Evolutionary conservation across 164 flowering plant species (phyloP), one percentile per base, ranked within the genome.

Genomic region (Vitis amurensis): DNA sequence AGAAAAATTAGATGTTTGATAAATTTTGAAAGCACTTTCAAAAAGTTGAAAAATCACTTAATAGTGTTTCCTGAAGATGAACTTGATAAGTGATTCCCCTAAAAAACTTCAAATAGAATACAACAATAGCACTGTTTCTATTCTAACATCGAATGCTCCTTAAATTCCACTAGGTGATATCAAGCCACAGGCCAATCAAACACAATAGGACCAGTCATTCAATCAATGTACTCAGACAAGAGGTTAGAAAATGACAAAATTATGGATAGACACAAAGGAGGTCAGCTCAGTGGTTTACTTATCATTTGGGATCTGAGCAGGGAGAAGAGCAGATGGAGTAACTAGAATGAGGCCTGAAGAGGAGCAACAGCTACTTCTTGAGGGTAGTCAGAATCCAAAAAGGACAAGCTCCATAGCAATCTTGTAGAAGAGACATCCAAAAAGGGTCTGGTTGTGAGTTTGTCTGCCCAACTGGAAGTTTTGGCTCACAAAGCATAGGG

Each of bases 381-480:
- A 83, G 87, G 87, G 88, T 83, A 47, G 85, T 85, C 5, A 83
- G 82, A 64, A 10, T 11, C 78, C 3, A 84, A 84, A 50, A 60
- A 71, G 66, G 16, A 64, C 15, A 81, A 85, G 71, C 82, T 85
- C 15, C 88, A 84, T 0, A 61, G 14, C 9, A 64, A 71, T 8
- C 82, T 86, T 47, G 1, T 50, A 9, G 77, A 77, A 63, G 81
- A 80, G 47, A 70, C 67, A 11, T 55, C 61, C 0, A 69, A 68
- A 23, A 68, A 70, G 57, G 90, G 91, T 0, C 12, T 83, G 66
- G 53, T 86, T 13, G 81, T 85, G 51, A 47, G 49, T 8, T 88
- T 89, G 91, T 72, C 84, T 50, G 53, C 74, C 2, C 87, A 86
- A 16, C 53, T 85, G 11, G 73, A 83, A n/a, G 84, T 86, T 4